Conservation (phyloP, 2,329 filamentous ascomycete genomes). For the Fusarium sp. region DNA sequence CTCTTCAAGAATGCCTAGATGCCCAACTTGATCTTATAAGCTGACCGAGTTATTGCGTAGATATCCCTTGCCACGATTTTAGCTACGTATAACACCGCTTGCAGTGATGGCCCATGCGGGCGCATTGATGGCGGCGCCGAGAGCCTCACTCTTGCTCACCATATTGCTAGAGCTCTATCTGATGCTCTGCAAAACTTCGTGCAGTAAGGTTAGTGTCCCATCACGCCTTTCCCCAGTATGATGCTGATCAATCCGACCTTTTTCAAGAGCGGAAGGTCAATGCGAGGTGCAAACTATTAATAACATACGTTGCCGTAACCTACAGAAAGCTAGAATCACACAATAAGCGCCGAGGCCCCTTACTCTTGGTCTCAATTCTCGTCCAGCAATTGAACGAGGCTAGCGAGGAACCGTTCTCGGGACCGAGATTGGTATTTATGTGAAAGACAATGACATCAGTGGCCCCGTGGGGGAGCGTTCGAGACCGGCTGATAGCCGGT, state of each 20-base stretch:
- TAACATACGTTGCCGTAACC: not conserved
- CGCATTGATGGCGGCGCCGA: not conserved
- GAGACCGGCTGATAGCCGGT: not conserved
- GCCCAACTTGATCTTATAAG: not conserved
- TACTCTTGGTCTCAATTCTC: not conserved
- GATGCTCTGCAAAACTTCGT: not conserved
- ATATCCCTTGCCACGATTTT: not conserved
- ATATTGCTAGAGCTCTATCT: not conserved
- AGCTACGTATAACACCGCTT: not conserved
- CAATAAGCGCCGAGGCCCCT: not conserved
- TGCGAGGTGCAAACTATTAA: not conserved
- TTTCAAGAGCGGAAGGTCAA: not conserved
- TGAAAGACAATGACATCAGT: not conserved
- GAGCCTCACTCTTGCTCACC: not conserved
- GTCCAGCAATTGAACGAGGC: not conserved
- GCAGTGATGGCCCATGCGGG: not conserved
- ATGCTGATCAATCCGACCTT: not conserved
- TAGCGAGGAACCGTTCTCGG: not conserved
- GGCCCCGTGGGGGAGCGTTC: not conserved
- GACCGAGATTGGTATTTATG: no score
- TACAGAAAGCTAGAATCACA: not conserved
- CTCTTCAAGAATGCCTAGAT: not conserved
- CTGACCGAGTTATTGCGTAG: not conserved
- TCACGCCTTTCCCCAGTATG: not conserved
- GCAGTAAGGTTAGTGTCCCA: not conserved